Conservation (phyloP, 23 red algal species). For the Gracilaria domingensis region DNA sequence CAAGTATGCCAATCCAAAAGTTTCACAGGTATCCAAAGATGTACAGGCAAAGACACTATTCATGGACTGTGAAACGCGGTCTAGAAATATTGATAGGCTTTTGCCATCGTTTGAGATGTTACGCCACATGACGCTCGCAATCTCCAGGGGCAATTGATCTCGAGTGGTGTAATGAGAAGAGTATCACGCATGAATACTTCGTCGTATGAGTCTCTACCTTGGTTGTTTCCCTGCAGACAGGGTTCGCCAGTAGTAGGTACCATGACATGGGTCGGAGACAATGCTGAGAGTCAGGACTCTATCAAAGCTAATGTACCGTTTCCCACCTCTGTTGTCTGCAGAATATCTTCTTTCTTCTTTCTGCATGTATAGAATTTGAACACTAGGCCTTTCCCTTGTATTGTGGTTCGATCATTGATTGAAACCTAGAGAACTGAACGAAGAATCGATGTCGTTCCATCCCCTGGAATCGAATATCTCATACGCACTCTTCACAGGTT, state of each 20-base stretch:
- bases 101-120: neutral
- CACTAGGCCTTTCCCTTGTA: too few relatives aligned
- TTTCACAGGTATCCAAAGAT: neutral
- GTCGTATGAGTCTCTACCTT: too few relatives aligned
- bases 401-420: slow-evolving; percentile 26
- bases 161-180: too few relatives aligned
- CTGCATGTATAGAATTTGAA: too few relatives aligned
- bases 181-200: too few relatives aligned
- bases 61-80: neutral
- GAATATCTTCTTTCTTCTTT: too few relatives aligned
- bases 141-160: too few relatives aligned
- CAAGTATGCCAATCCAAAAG: neutral
- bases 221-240: too few relatives aligned
- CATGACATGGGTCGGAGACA: neutral
- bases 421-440: slow-evolving; percentile 59
- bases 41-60: neutral
- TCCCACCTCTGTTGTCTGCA: too few relatives aligned
- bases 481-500: slow-evolving; percentile 57
- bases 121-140: too few relatives aligned
- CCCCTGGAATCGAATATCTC: slow-evolving; percentile 58
- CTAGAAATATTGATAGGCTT: neutral
- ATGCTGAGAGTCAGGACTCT: neutral
- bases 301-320: neutral
- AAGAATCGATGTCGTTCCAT: slow-evolving; percentile 71
- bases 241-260: too few relatives aligned